Base-by-base conservation (phyloP, 2,329 filamentous ascomycete genomes). In the Cladosporium phlei region DNA sequence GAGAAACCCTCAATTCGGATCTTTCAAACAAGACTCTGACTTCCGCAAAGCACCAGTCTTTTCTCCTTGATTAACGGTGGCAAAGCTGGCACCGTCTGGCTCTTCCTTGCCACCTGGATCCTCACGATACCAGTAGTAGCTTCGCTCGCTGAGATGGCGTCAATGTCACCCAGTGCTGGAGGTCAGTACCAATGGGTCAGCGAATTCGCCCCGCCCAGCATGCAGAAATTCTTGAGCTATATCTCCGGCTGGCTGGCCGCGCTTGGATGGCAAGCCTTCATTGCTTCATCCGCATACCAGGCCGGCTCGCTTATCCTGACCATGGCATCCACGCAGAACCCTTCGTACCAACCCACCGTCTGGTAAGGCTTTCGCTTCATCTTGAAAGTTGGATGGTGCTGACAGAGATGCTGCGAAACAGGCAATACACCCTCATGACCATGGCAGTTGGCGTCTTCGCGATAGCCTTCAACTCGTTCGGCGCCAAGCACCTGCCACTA, bases 391-490 rank as follows among this genome's bases (percentile, higher is more conserved):
- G 28, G 8, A 14, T 30, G 28, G 5, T 14, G 9, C n/a, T 30
- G 14, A 30, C 28, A 14, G 14, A 30, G n/a, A 14, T 30, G 17
- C 28, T 8, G 3, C 5, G n/a, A 11, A 30, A 3, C 14, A 32
- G 29, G 29, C 29, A 32, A 5, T 35, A 6, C 19, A 73, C 47
- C 67, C 64, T 73, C 43, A 52, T 74, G 20, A 67, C 21, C 53
- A 58, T 21, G 77, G 72, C 25, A 4, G 25, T 51, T 47, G 46
- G 11, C 4, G 21, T 47, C 21, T 47, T 50, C 43, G 39, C 68
- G 0, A 59, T 61, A 17, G 47, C 59, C n/a, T 65, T 76, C 54
- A 77, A 76, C 51, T 66, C 66, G 1, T 58, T 69, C n/a, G 61
- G 66, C 5, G 69, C 68, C 2, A 66, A 66, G 34, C 52, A 68